A percentile compares a stretch with the other conserved stretches of the same genome.
phyloP scores from a whole-genome alignment of 2,329 filamentous ascomycete species.

The Alternaria tenuissima region DNA sequence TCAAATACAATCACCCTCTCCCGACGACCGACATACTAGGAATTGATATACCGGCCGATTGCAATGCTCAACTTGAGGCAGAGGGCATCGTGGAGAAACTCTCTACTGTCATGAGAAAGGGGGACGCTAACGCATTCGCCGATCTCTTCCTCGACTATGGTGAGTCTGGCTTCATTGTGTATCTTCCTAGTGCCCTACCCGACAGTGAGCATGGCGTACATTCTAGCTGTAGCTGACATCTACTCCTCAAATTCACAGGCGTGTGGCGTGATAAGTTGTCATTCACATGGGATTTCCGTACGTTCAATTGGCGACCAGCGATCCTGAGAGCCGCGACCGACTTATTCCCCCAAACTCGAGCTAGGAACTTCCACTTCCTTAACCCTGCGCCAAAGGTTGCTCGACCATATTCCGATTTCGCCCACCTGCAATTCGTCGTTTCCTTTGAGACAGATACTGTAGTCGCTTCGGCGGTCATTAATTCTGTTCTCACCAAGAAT shows the following conservation, averaged over 20 bases:
- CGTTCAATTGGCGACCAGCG: conserved; percentile 13
- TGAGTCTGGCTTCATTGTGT: no score
- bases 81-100: no score
- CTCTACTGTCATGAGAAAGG: no score
- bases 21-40: conserved; percentile 33
- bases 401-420: conserved; percentile 11
- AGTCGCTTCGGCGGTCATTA: conserved; percentile 14
- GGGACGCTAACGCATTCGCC: no score
- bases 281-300: conserved; percentile 19
- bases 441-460: conserved; percentile 17
- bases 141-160: no score
- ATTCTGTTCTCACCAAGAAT: conserved; percentile 9
- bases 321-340: conserved; percentile 14
- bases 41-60: not conserved
- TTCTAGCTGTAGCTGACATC: no score
- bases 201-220: no score
- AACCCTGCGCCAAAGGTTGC: conserved; percentile 1
- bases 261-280: conserved; percentile 15
- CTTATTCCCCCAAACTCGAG: conserved; percentile 6
- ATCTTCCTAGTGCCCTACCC: no score
- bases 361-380: not conserved
- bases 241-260: conserved; percentile 10
- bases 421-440: conserved; percentile 13
- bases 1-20: conserved; percentile 53
- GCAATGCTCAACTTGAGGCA: no score